Evolutionary conservation across 2,329 filamentous ascomycete genomes (phyloP).

Genomic region (Beauveria pseudobassiana): DNA sequence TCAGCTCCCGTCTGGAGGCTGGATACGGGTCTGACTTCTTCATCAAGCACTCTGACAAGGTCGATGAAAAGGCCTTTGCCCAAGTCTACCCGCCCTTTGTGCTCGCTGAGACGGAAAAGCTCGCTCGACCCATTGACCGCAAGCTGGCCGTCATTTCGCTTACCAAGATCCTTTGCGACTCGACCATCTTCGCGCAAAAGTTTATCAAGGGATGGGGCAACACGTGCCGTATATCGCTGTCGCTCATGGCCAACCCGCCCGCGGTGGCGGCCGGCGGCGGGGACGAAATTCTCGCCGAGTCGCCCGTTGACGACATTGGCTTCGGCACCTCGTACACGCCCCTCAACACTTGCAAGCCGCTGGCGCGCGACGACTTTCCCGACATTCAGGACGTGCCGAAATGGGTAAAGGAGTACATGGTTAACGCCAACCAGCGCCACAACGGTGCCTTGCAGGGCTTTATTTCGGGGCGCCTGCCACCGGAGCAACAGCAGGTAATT

Average conservation of each 20-base stretch:
- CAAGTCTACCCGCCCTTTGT: slow-evolving; percentile 83
- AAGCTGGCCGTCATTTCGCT: slow-evolving; percentile 91
- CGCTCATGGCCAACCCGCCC: slow-evolving; percentile 83
- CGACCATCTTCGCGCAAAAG: slow-evolving; percentile 69
- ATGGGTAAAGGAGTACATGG: slow-evolving; percentile 77
- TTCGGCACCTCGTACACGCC: slow-evolving; percentile 94
- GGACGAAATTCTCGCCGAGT: slow-evolving; percentile 73
- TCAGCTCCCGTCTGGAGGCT: slow-evolving; percentile 68
- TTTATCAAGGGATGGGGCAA: slow-evolving; percentile 87
- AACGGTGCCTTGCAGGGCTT: slow-evolving; percentile 63
- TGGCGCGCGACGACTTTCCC: slow-evolving; percentile 72
- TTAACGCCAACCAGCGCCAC: slow-evolving; percentile 67
- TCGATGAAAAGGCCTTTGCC: slow-evolving; percentile 74
- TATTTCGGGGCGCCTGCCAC: slow-evolving; percentile 61
- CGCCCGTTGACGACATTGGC: slow-evolving; percentile 88
- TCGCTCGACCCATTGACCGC: slow-evolving; percentile 79
- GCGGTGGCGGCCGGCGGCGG: slow-evolving; percentile 54
- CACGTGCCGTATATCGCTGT: slow-evolving; percentile 82
- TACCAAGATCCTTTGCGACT: slow-evolving; percentile 85
- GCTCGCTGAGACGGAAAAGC: slow-evolving; percentile 79
- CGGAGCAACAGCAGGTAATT: slow-evolving; percentile 49
- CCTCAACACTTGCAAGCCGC: slow-evolving; percentile 79
- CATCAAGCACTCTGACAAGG: slow-evolving; percentile 71
- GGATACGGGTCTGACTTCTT: slow-evolving; percentile 93
- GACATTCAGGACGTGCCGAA: slow-evolving; percentile 73